phyloP scores from a whole-genome alignment of 2,329 filamentous ascomycete genomes.

The Colletotrichum limetticola region DNA sequence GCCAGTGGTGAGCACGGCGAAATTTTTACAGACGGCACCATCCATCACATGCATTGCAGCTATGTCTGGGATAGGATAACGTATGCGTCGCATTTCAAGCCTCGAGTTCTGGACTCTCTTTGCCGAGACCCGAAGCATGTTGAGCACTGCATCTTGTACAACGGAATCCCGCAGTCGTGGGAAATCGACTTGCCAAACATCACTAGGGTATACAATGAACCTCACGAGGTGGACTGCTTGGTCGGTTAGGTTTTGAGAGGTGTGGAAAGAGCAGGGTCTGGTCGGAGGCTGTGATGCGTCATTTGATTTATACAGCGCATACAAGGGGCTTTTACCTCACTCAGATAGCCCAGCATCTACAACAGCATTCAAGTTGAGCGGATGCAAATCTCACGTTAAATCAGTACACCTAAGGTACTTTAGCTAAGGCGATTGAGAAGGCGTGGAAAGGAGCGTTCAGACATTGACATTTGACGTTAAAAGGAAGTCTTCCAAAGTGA shows the following conservation, averaged over 20 bases:
- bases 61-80: conserved; percentile 30
- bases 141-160: conserved; percentile 27
- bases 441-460: no score
- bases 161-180: conserved; percentile 26
- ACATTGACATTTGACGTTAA: no score
- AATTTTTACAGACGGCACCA: conserved; percentile 26
- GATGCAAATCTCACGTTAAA: no score
- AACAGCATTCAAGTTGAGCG: no score
- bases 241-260: not conserved
- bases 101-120: conserved; percentile 17
- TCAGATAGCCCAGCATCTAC: no score
- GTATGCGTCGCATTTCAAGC: conserved; percentile 25
- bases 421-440: no score
- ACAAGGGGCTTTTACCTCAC: no score
- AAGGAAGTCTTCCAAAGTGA: no score
- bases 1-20: conserved; percentile 17
- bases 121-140: conserved; percentile 25
- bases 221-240: conserved; percentile 22
- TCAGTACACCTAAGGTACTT: no score
- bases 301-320: no score
- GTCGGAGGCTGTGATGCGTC: no score
- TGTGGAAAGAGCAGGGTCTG: no score
- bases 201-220: conserved; percentile 25
- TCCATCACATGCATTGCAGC: conserved; percentile 31
- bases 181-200: conserved; percentile 28